Percentiles rank a stretch among this genome's conserved stretches.
Evolutionary conservation across 495 filamentous ascomycete species (phyloP).

Genomic region (Lophiotrema nucula): DNA sequence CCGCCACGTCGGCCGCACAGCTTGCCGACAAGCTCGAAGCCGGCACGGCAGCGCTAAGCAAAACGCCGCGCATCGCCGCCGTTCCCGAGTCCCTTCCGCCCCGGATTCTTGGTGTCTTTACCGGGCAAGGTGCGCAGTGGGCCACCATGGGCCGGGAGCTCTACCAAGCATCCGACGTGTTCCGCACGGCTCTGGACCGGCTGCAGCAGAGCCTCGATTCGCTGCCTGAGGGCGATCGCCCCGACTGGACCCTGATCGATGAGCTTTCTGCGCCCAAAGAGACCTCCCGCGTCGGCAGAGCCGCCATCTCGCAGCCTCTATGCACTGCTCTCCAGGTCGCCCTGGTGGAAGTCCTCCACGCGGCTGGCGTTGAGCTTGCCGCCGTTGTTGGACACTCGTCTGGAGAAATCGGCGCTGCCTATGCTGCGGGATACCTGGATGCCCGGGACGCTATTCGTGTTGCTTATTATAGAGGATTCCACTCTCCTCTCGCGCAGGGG

Average conservation of each 20-base stretch:
- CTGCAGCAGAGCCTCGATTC: neutral
- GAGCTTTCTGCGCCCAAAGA: neutral
- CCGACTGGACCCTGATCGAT: conserved; percentile 2
- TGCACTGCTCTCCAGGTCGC: conserved; percentile 32
- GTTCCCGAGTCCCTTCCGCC: neutral
- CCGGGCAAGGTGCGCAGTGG: conserved; percentile 15
- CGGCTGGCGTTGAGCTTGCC: neutral
- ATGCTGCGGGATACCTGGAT: conserved; percentile 7
- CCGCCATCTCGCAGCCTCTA: conserved; percentile 35
- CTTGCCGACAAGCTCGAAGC: neutral
- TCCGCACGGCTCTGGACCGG: conserved; percentile 33
- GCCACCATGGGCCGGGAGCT: conserved; percentile 7
- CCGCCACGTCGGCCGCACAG: neutral
- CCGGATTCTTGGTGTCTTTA: conserved; percentile 7
- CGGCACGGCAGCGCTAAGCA: neutral
- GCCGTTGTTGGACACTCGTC: conserved; percentile 20
- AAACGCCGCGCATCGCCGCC: neutral
- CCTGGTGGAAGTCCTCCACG: conserved; percentile 29
- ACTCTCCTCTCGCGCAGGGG: neutral
- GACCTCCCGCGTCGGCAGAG: neutral
- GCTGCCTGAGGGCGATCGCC: conserved; percentile 1
- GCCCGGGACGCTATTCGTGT: conserved; percentile 45
- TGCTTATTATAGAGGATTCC: conserved; percentile 43
- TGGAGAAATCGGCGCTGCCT: conserved; percentile 20
- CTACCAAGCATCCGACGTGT: conserved; percentile 36